Percentiles rank a stretch among this genome's conserved stretches.
Evolutionary conservation across 2,329 filamentous ascomycete species (phyloP).

Genomic region (Colletotrichum magnum): DNA sequence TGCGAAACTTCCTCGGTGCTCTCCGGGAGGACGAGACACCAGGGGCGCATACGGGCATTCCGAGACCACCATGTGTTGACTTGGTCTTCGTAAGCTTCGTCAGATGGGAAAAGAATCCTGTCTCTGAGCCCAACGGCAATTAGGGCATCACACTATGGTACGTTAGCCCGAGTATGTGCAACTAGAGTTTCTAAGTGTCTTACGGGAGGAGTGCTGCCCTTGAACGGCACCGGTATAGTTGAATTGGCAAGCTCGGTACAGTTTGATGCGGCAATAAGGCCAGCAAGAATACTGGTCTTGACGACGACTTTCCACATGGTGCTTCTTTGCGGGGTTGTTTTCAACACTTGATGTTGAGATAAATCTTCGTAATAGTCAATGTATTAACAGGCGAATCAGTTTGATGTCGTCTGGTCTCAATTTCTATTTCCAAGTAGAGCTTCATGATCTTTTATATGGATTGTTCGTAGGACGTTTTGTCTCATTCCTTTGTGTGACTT

Average conservation of each 20-base stretch:
- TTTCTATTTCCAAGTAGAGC: too few species aligned
- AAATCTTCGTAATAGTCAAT: too few species aligned
- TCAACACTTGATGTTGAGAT: too few species aligned
- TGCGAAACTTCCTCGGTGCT: conserved; percentile 44
- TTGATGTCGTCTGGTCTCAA: too few species aligned
- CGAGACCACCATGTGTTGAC: conserved; percentile 40
- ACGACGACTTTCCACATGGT: background rate
- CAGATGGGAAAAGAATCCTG: conserved; percentile 16
- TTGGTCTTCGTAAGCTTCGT: conserved; percentile 28
- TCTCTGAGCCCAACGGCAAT: conserved; percentile 24
- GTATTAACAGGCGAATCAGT: too few species aligned
- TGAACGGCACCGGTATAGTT: background rate
- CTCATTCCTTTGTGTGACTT: background rate
- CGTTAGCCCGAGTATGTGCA: background rate
- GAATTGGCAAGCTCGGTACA: background rate
- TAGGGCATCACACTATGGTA: conserved; percentile 27
- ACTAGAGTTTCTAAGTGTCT: background rate
- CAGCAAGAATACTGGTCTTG: background rate
- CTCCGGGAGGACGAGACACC: conserved; percentile 46
- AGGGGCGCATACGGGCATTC: conserved; percentile 42
- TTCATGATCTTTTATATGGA: background rate
- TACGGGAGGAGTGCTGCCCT: conserved; percentile 6
- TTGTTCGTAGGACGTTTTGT: background rate
- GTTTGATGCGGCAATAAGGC: background rate
- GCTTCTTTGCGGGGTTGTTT: background rate